Evolutionary conservation across 257 asterid species (phyloP).

Genomic region (Penstemon barbatus): DNA sequence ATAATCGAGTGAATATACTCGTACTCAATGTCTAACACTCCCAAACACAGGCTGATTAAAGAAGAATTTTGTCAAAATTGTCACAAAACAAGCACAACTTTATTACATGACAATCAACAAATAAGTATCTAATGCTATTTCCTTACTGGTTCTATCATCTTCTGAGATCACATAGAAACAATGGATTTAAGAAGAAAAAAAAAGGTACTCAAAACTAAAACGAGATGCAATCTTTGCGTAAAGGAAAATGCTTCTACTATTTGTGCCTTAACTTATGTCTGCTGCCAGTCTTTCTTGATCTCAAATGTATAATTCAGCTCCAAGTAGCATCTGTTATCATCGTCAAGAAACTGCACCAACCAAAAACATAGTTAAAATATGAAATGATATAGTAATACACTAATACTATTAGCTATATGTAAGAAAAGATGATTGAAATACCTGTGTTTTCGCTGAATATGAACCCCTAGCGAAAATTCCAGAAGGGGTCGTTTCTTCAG

Average conservation of each 20-base stretch:
- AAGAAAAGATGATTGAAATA: slow-evolving; percentile 14
- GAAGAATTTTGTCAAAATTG: neutral
- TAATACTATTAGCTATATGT: neutral
- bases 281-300: slow-evolving; percentile 66
- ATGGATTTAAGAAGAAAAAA: neutral
- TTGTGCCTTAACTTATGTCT: neutral
- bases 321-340: slow-evolving; percentile 70
- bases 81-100: slow-evolving; percentile 6
- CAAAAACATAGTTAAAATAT: neutral
- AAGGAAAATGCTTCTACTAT: neutral
- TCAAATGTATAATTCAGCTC: slow-evolving; percentile 80
- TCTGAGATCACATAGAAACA: slow-evolving; percentile 12
- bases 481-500: slow-evolving; percentile 90
- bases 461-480: slow-evolving; percentile 95
- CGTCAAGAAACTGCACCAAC: slow-evolving; percentile 58
- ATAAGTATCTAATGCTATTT: slow-evolving; percentile 4
- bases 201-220: slow-evolving; percentile 11
- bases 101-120: slow-evolving; percentile 21
- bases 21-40: too few species aligned
- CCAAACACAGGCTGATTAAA: too few species aligned
- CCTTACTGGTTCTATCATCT: slow-evolving; percentile 15
- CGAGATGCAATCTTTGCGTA: neutral
- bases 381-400: neutral
- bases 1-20: too few species aligned
- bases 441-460: slow-evolving; percentile 91